Conservation (phyloP, 2,329 filamentous ascomycete genomes). For the Colletotrichum sidae region DNA sequence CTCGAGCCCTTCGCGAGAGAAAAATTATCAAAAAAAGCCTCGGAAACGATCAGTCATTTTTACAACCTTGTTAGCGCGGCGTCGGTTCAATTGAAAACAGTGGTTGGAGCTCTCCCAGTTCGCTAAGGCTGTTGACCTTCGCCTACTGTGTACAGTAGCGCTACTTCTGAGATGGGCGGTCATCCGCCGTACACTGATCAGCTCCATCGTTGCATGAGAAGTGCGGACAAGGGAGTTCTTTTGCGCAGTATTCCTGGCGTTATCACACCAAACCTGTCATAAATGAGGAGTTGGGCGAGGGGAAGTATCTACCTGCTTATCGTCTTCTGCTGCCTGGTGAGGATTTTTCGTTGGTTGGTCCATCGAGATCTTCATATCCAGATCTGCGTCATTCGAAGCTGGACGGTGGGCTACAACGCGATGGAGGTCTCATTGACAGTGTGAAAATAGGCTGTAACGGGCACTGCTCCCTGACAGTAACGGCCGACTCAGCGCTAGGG, state of each 20-base stretch:
- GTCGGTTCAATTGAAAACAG: background rate
- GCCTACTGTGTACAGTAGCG: background rate
- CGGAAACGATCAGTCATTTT: conserved; percentile 24
- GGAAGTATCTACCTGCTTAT: background rate
- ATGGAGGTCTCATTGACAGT: conserved; percentile 13
- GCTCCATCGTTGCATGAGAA: conserved; percentile 13
- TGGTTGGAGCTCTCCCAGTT: conserved; percentile 1
- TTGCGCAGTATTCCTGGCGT: background rate
- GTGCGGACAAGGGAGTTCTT: conserved; percentile 7
- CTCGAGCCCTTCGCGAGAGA: background rate
- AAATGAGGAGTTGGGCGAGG: conserved; percentile 13
- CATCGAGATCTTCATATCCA: conserved; percentile 25
- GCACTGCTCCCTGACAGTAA: background rate
- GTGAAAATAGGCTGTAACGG: conserved; percentile 10
- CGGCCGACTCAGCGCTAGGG: conserved; percentile 3
- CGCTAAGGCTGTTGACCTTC: conserved; percentile 13
- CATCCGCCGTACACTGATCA: conserved; percentile 23
- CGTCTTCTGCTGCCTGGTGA: background rate
- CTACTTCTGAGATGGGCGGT: conserved; percentile 14
- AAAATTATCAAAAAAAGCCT: conserved; percentile 4
- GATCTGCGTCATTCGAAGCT: conserved; percentile 22
- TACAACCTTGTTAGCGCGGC: background rate
- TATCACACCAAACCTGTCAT: conserved; percentile 21
- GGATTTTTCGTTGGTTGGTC: conserved; percentile 19
- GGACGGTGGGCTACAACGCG: background rate